Conservation (phyloP, 805 yeast species). For the Candida xyloterini region DNA sequence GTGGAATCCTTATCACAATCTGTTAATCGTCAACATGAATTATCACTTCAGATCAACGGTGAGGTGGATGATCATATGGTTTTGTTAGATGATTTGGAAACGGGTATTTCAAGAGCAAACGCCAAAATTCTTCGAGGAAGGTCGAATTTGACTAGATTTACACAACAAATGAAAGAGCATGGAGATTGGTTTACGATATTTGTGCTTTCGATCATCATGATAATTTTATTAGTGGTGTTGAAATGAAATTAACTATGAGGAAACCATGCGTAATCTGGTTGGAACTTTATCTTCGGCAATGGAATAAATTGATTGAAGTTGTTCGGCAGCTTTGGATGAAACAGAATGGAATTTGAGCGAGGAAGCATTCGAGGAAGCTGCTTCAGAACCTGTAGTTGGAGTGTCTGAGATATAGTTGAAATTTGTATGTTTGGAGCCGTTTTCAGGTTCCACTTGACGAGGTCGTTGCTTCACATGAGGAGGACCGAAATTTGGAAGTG, state of each 20-base stretch:
- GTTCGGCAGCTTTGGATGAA: slow-evolving; percentile 10
- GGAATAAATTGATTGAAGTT: slow-evolving; percentile 7
- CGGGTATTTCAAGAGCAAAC: slow-evolving; percentile 42
- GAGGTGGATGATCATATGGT: slow-evolving; percentile 50
- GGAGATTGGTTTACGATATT: slow-evolving; percentile 50
- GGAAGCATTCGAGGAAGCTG: slow-evolving; percentile 16
- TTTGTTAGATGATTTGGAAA: slow-evolving; percentile 48
- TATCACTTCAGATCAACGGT: slow-evolving; percentile 44
- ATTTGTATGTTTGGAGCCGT: slow-evolving; percentile 12
- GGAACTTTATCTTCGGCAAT: slow-evolving; percentile 9
- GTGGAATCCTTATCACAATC: slow-evolving; percentile 40
- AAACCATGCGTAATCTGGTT: slow-evolving; percentile 8
- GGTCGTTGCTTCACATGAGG: slow-evolving; percentile 1
- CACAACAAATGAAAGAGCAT: slow-evolving; percentile 41
- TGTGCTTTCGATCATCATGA: slow-evolving; percentile 40
- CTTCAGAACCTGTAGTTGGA: slow-evolving; percentile 20
- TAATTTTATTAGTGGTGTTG: slow-evolving; percentile 41
- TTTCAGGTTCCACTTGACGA: slow-evolving; percentile 9
- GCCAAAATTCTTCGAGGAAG: slow-evolving; percentile 41
- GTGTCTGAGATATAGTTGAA: slow-evolving; percentile 22
- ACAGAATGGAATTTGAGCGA: slow-evolving; percentile 10
- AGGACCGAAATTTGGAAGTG: slow-evolving; percentile 4
- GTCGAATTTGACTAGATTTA: slow-evolving; percentile 37
- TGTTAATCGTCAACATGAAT: slow-evolving; percentile 41
- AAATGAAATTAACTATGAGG: slow-evolving; percentile 22